Percentiles rank a stretch among this genome's conserved stretches.
These are phyloP conservation scores for Pulveroboletus sp. DNA, from an alignment of 768 basidiomycete genomes.

Conservation along the genomic window DNA sequence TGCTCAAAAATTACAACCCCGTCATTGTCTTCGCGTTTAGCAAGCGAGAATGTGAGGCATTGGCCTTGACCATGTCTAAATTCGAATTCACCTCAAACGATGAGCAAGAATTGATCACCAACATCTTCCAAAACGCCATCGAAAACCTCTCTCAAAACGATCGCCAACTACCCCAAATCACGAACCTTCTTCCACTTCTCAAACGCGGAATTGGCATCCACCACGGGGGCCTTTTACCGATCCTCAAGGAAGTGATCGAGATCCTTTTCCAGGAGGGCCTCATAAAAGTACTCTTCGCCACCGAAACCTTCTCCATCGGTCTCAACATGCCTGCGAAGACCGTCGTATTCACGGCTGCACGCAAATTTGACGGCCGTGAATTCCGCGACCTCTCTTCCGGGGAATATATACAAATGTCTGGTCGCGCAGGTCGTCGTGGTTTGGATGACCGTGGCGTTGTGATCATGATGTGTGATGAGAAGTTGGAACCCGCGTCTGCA, in stretches of 20 bases:
- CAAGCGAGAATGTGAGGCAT: conserved; percentile 94
- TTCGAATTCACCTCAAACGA: conserved; percentile 92
- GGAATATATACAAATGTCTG: conserved; percentile 99
- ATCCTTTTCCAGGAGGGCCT: conserved; percentile 98
- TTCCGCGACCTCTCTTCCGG: conserved; percentile 91
- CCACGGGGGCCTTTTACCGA: conserved; percentile 95
- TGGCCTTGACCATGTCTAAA: conserved; percentile 90
- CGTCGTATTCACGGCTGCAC: conserved; percentile 92
- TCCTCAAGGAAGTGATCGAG: conserved; percentile 98
- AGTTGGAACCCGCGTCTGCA: conserved; percentile 86
- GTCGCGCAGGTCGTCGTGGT: conserved; percentile 94
- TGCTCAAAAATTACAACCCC: conserved; percentile 95
- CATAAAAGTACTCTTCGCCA: conserved; percentile 97
- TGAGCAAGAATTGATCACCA: conserved; percentile 81
- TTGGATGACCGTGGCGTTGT: conserved; percentile 98
- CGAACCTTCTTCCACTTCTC: conserved; percentile 86
- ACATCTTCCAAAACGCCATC: conserved; percentile 93
- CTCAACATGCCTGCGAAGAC: conserved; percentile 99
- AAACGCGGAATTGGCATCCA: conserved; percentile 97
- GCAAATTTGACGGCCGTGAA: conserved; percentile 95
- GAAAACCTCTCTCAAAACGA: conserved; percentile 84
- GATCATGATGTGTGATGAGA: conserved; percentile 99
- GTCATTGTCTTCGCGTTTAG: conserved; percentile 98
- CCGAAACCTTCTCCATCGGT: conserved; percentile 97
- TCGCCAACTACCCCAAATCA: conserved; percentile 87